These are phyloP conservation scores for Rutstroemia sp. DNA, from an alignment of 2,329 filamentous ascomycete genomes.

Conservation along the genomic window DNA sequence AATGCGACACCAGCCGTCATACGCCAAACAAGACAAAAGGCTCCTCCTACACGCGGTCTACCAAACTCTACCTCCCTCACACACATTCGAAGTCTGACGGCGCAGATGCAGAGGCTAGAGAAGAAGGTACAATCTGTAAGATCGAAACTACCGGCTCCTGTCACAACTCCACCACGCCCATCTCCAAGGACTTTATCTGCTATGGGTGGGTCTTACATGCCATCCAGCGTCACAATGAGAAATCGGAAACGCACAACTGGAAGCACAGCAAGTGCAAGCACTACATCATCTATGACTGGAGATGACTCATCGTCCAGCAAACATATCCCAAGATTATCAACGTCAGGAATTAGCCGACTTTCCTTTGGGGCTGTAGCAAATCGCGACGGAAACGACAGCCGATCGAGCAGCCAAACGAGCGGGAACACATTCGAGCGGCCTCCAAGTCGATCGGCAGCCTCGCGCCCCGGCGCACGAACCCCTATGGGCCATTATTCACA, in stretches of 20 bases:
- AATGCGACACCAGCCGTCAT: slow-evolving; percentile 32
- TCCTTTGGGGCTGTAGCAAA: slow-evolving; percentile 57
- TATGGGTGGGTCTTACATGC: slow-evolving; percentile 37
- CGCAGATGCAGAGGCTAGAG: slow-evolving; percentile 95
- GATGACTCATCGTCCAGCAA: slow-evolving; percentile 34
- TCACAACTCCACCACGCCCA: slow-evolving; percentile 66
- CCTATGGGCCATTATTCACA: slow-evolving; percentile 30
- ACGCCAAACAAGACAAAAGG: slow-evolving; percentile 36
- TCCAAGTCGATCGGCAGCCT: slow-evolving; percentile 24
- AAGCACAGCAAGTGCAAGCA: slow-evolving; percentile 28
- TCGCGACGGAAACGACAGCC: slow-evolving; percentile 29
- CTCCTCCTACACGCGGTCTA: slow-evolving; percentile 33
- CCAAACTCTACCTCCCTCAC: slow-evolving; percentile 66
- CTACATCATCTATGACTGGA: slow-evolving; percentile 18
- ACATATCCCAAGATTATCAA: slow-evolving; percentile 52
- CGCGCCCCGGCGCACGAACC: slow-evolving; percentile 28
- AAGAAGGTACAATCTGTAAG: slow-evolving; percentile 85
- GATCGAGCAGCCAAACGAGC: slow-evolving; percentile 9
- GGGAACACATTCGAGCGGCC: slow-evolving; percentile 19
- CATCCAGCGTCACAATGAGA: slow-evolving; percentile 56
- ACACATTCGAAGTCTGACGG: slow-evolving; percentile 88
- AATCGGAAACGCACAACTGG: slow-evolving; percentile 62
- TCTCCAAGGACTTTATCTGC: slow-evolving; percentile 56
- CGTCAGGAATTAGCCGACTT: slow-evolving; percentile 54
- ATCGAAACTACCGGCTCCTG: slow-evolving; percentile 82